These are phyloP conservation scores for Ophiostoma sp. DNA, from an alignment of 2,329 filamentous ascomycete genomes.

Conservation along the genomic window DNA sequence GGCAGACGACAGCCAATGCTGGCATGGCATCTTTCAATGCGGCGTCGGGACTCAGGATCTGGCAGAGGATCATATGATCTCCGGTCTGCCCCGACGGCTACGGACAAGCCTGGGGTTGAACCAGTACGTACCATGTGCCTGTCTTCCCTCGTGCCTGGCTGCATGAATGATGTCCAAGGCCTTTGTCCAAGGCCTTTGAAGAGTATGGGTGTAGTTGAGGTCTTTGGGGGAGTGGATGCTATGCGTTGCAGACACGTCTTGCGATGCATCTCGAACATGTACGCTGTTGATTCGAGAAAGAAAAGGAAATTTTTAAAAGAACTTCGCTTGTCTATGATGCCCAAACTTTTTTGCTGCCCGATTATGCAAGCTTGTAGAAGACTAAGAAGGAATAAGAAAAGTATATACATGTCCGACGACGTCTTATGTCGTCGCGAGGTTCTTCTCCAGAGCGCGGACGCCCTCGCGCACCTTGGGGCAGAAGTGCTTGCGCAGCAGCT, in stretches of 20 bases:
- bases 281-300: no score
- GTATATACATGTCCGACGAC: no score
- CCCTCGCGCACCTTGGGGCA: constrained; percentile 79
- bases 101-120: neutral
- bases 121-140: neutral
- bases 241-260: no score
- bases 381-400: no score
- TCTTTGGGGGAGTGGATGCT: neutral
- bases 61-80: neutral
- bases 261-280: no score
- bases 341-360: no score
- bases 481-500: constrained; percentile 78
- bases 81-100: neutral
- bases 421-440: constrained; percentile 35
- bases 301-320: no score
- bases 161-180: neutral
- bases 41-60: neutral
- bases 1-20: neutral
- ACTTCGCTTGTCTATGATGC: no score
- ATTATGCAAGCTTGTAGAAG: no score
- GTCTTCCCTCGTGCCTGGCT: neutral
- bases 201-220: neutral
- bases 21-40: neutral
- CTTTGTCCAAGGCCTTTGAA: neutral
- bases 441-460: constrained; percentile 63